Conservation (phyloP, 441 rosid genomes). For the Adansonia madagascariensis region DNA sequence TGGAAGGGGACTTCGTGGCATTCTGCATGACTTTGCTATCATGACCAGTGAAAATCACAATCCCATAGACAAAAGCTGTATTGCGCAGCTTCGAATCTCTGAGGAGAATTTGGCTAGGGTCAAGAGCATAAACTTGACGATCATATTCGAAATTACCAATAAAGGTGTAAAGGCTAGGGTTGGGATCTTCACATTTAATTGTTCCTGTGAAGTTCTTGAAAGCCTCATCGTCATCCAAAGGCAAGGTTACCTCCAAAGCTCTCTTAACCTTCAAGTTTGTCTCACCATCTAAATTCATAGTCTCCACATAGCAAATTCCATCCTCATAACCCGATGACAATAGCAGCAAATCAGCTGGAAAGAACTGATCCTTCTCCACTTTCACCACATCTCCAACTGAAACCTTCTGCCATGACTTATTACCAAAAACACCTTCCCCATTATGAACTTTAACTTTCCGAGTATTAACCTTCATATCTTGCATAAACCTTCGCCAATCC, state of each 20-base stretch:
- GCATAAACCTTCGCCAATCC: constrained; percentile 96
- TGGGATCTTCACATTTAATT: constrained; percentile 90
- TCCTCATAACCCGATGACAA: constrained; percentile 90
- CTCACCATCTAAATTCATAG: constrained; percentile 98
- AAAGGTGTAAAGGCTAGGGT: constrained; percentile 89
- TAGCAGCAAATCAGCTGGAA: constrained; percentile 88
- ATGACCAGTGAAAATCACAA: constrained; percentile 86
- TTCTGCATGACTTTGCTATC: constrained; percentile 98
- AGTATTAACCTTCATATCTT: constrained; percentile 83
- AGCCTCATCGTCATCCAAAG: constrained; percentile 65
- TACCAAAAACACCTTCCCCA: constrained; percentile 65
- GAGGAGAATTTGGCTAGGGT: constrained; percentile 88
- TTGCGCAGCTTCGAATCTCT: constrained; percentile 97
- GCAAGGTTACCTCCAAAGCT: constrained; percentile 72
- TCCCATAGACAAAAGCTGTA: constrained; percentile 80
- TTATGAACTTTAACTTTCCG: constrained; percentile 72
- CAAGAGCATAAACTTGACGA: constrained; percentile 71
- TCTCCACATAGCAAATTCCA: constrained; percentile 96
- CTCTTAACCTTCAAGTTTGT: constrained; percentile 95
- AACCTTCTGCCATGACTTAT: constrained; percentile 75
- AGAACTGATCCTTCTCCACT: constrained; percentile 89
- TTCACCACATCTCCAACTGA: constrained; percentile 63
- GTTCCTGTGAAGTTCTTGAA: constrained; percentile 67
- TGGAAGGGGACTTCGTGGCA: constrained; percentile 88
- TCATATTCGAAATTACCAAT: constrained; percentile 84